Evolutionary conservation across 208 protist species (phyloP).

Genomic region (Trypanosoma melophagium): DNA sequence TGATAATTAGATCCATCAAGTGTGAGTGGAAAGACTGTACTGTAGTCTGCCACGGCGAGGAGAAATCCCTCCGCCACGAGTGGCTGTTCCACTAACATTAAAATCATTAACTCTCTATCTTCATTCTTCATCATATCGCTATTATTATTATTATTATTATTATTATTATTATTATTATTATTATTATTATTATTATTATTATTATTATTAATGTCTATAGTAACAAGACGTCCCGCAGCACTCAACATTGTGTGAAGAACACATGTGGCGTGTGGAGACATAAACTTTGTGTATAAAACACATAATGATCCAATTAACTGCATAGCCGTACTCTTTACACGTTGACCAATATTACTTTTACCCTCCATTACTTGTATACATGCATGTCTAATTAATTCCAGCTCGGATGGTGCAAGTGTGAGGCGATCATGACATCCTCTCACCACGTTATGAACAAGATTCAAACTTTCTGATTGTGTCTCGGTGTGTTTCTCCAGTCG

Average conservation of each 20-base stretch:
- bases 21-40: constrained; percentile 30
- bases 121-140: no score
- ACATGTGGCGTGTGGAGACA: no score
- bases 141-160: no score
- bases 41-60: constrained; percentile 36
- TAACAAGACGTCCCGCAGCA: no score
- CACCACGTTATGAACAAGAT: constrained; percentile 30
- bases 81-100: constrained; percentile 11
- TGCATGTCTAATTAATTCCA: constrained; percentile 18
- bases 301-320: no score
- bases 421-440: constrained; percentile 1
- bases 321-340: not conserved
- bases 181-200: no score
- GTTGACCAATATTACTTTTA: constrained; percentile 15
- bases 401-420: constrained; percentile 13
- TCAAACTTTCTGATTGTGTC: constrained; percentile 35
- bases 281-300: no score
- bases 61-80: constrained; percentile 51
- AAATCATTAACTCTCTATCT: no score
- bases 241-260: no score
- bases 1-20: constrained; percentile 7
- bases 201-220: no score
- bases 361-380: constrained; percentile 28
- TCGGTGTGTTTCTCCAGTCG: constrained; percentile 27
- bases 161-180: no score